Conservation (phyloP, 139 green algal species). For the Pycnococcus provasolii region DNA sequence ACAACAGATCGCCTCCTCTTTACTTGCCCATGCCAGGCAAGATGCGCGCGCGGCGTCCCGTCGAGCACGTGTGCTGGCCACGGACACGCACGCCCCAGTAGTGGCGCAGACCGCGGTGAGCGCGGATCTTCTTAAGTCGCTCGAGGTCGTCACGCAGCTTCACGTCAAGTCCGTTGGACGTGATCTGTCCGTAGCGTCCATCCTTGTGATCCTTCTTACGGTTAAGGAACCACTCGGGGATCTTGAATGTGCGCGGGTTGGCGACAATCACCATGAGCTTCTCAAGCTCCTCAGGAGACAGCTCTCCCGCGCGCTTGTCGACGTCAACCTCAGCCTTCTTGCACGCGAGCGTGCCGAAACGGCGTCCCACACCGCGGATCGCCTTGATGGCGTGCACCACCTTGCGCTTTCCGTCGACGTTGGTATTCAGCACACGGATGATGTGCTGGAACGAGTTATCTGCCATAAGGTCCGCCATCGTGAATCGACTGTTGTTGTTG, state of each 20-base stretch:
- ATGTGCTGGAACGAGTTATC: slow-evolving; percentile 84
- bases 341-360: slow-evolving; percentile 91
- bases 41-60: slow-evolving; percentile 51
- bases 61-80: slow-evolving; percentile 99
- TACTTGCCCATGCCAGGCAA: no score
- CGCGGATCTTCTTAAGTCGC: slow-evolving; percentile 97
- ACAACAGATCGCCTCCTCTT: no score
- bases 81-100: slow-evolving; percentile 97
- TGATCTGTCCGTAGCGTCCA: slow-evolving; percentile 57
- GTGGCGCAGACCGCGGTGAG: slow-evolving; percentile 89
- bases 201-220: slow-evolving; percentile 92
- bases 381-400: slow-evolving; percentile 94
- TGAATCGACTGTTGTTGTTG: no score
- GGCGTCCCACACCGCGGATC: slow-evolving; percentile 89
- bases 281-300: slow-evolving; percentile 91
- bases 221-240: slow-evolving; percentile 99
- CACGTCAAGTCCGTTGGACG: slow-evolving; percentile 64
- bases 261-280: slow-evolving; percentile 91
- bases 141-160: slow-evolving; percentile 94
- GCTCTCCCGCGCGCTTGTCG: slow-evolving; percentile 82
- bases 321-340: slow-evolving; percentile 99
- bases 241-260: slow-evolving; percentile 97
- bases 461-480: no score
- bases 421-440: slow-evolving; percentile 98
- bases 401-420: slow-evolving; percentile 95